Conservation (phyloP, 129 eudicot genomes). For the Daucus carota region DH1_v3.0 NC_030388.2:24153001-24153500, state of each 20-base stretch:
- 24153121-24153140: slow-evolving; percentile 26
- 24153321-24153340: slow-evolving; percentile 62
- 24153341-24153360: slow-evolving; percentile 60
- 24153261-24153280: background rate
- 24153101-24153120: background rate
- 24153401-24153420: background rate
- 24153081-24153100: background rate
- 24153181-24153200: slow-evolving; percentile 98
- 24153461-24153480: background rate
- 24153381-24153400: slow-evolving; percentile 44
- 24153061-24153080: background rate
- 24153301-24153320: slow-evolving; percentile 99
- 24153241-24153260: background rate
- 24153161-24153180: slow-evolving; percentile 92
- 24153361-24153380: slow-evolving; percentile 91
- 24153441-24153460: background rate
- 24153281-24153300: slow-evolving; percentile 2
- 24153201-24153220: slow-evolving; percentile 26
- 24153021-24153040: too few species aligned
- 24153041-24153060: background rate
- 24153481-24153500: background rate
- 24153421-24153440: background rate
- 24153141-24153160: slow-evolving; percentile 76
- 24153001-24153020: too few species aligned
- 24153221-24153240: background rate